Conservation (phyloP, 768 basidiomycete genomes). For the Ramaria rubella region DNA sequence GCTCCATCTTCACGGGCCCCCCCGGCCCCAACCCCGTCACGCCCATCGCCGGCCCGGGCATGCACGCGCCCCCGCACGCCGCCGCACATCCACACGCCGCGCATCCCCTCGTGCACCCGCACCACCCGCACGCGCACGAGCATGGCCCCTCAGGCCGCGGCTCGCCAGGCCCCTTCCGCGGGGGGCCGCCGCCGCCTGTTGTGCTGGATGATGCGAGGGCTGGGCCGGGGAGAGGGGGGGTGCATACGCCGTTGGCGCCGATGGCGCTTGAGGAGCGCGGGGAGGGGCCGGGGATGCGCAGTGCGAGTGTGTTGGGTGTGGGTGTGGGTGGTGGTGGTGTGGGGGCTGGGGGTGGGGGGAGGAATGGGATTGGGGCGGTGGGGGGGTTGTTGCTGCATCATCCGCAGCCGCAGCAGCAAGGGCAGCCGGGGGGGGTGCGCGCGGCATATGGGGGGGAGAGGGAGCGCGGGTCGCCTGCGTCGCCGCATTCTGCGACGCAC, state of each 20-base stretch:
- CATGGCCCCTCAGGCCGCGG: too few species aligned
- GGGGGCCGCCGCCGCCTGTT: conserved; percentile 78
- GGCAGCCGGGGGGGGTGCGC: conserved; percentile 25
- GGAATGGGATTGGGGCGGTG: conserved; percentile 42
- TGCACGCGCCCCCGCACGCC: background rate
- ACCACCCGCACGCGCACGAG: conserved; percentile 21
- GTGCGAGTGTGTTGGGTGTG: conserved; percentile 49
- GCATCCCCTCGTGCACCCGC: too few species aligned
- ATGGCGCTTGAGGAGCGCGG: conserved; percentile 70
- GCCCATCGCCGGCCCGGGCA: conserved; percentile 29
- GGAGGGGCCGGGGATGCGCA: conserved; percentile 37
- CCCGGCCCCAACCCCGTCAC: conserved; percentile 23
- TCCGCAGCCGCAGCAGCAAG: conserved; percentile 51
- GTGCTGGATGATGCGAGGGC: conserved; percentile 56
- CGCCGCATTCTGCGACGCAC: conserved; percentile 8
- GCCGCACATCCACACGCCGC: too few species aligned
- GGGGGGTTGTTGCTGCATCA: conserved; percentile 61
- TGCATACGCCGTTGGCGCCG: conserved; percentile 68
- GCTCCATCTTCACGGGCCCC: background rate
- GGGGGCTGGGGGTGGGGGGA: conserved; percentile 36
- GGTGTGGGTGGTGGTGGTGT: conserved; percentile 51
- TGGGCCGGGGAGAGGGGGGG: conserved; percentile 34
- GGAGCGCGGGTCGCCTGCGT: conserved; percentile 7
- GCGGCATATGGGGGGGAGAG: background rate
- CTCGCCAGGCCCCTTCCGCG: conserved; percentile 61